Percentiles rank a stretch among this genome's conserved stretches.
phyloP scores from a whole-genome alignment of 2,329 filamentous ascomycete species.

The Trichoderma aggressivum region DNA sequence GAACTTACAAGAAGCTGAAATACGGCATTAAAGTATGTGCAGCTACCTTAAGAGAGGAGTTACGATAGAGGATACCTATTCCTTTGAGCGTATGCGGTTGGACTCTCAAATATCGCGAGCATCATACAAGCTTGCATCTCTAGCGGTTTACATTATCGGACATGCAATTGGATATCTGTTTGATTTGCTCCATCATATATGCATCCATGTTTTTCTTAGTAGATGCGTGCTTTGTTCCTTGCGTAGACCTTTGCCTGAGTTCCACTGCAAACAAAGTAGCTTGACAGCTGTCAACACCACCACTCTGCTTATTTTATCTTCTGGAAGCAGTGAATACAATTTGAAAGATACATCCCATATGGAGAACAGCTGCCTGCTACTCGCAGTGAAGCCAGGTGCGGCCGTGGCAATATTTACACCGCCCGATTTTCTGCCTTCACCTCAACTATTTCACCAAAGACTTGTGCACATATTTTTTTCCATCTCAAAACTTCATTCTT shows the following conservation, averaged over 20 bases:
- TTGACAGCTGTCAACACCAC: neutral
- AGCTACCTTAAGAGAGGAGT: too few species aligned
- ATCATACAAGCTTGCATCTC: neutral
- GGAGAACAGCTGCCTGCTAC: neutral
- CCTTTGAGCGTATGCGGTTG: too few species aligned
- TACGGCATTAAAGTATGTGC: too few species aligned
- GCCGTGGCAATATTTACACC: too few species aligned
- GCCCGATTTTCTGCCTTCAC: too few species aligned
- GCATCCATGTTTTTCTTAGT: neutral
- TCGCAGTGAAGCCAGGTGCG: too few species aligned
- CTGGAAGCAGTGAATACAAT: neutral
- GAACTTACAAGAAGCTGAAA: too few species aligned
- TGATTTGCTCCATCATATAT: accelerated
- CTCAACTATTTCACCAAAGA: too few species aligned
- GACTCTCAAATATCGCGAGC: neutral
- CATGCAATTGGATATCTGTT: neutral
- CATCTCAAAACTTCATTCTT: too few species aligned
- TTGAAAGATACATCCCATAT: neutral
- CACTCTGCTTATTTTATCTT: neutral
- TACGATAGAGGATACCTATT: too few species aligned
- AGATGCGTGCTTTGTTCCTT: neutral
- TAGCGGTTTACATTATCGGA: neutral
- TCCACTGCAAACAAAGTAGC: neutral
- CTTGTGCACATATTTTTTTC: too few species aligned
- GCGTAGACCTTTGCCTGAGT: too few species aligned